Evolutionary conservation across 75 land plant genomes (phyloP).

Genomic region (Pseudotsuga menziesii): DNA sequence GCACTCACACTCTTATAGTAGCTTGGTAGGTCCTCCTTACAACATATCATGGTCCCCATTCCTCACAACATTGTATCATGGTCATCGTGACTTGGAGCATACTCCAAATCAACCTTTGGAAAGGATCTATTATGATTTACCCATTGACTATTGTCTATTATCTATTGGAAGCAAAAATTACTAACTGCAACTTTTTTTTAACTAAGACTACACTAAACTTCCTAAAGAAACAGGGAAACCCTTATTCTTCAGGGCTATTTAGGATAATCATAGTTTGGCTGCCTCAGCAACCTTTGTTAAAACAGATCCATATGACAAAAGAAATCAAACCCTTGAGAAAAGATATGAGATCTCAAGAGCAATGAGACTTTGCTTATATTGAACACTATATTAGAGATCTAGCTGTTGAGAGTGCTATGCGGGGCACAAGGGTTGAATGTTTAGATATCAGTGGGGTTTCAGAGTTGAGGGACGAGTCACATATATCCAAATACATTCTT

Average conservation of each 20-base stretch:
- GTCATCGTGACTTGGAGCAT: background rate
- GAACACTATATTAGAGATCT: no score
- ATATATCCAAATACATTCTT: no score
- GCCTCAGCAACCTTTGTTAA: background rate
- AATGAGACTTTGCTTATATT: no score
- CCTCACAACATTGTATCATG: no score
- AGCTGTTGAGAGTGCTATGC: no score
- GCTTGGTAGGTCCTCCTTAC: no score
- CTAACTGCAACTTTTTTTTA: background rate
- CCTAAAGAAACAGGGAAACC: background rate
- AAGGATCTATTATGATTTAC: background rate
- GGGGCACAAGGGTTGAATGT: no score
- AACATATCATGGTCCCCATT: no score
- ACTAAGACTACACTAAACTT: background rate
- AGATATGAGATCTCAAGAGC: no score
- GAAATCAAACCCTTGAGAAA: background rate
- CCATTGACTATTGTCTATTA: no score
- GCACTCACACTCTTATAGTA: background rate
- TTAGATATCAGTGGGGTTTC: no score
- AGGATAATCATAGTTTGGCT: background rate
- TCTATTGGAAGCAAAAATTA: background rate
- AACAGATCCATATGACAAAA: background rate
- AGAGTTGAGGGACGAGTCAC: no score
- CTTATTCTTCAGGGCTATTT: background rate
- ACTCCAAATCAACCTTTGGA: background rate